Evolutionary conservation across 1,284 basidiomycete genomes (phyloP).

Genomic region (Coniophora puteana): DNA sequence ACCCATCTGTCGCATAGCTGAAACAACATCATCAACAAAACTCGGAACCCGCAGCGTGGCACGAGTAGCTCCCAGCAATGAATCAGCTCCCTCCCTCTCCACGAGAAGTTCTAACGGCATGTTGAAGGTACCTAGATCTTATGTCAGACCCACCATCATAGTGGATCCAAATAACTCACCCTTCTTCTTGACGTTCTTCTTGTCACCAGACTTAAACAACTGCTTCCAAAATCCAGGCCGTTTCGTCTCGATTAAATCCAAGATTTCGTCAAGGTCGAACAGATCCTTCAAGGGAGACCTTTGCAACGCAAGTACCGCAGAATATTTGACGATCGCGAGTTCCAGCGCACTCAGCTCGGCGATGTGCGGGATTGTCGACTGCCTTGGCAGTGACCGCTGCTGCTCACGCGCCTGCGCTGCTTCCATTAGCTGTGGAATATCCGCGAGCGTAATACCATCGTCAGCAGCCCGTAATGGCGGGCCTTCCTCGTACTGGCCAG

Average conservation of each 20-base stretch:
- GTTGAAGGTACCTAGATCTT: constrained; percentile 73
- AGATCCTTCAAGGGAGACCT: constrained; percentile 78
- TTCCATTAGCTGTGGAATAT: constrained; percentile 91
- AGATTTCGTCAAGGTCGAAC: constrained; percentile 87
- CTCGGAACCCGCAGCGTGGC: constrained; percentile 88
- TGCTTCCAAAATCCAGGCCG: constrained; percentile 98
- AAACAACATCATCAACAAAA: constrained; percentile 97
- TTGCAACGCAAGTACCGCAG: constrained; percentile 79
- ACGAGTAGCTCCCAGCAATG: constrained; percentile 85
- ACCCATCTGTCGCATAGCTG: constrained; percentile 99
- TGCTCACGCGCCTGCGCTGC: constrained; percentile 89
- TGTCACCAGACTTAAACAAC: constrained; percentile 87
- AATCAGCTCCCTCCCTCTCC: constrained; percentile 95
- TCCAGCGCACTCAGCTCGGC: constrained; percentile 85
- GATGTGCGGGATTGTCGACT: constrained; percentile 76
- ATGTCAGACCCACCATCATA: constrained; percentile 2
- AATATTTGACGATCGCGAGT: constrained; percentile 89
- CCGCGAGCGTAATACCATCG: constrained; percentile 92
- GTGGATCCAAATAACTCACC: constrained; percentile 44
- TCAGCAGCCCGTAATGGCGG: constrained; percentile 42
- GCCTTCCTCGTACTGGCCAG: constrained; percentile 41
- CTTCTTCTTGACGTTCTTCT: constrained; percentile 88
- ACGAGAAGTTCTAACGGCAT: constrained; percentile 92
- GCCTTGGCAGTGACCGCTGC: constrained; percentile 71
- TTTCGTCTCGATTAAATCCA: constrained; percentile 91